Base-by-base conservation (phyloP, 441 rosid genomes). In the Kokia cookei region DNA sequence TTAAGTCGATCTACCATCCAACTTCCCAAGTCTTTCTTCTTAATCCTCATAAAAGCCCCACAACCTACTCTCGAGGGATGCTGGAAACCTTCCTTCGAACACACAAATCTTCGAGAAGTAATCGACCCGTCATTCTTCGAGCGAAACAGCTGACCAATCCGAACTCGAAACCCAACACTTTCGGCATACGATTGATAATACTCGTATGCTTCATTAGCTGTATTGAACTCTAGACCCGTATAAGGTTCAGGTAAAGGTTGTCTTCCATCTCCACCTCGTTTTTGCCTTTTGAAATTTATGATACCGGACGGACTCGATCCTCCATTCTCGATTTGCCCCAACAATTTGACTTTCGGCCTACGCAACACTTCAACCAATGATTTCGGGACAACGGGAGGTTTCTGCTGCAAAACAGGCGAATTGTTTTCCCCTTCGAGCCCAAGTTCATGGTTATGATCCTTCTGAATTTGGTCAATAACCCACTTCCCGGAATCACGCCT, bases 61-160 rank as follows among this genome's bases (percentile, higher is more conserved):
- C 98, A 92, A 0, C 98, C 98, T 42, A 92, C 85, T 74, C 97
- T 88, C 15, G 97, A 90, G 51, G 98, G 98, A 78, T 92, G 98
- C 79, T 92, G 93, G 82, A 91, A 91, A 55, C 98, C 97, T 83
- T 94, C 98, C 84, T 89, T 94, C 0, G 96, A 94, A 83, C 97
- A 94, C 24, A 94, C 98, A 80, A 94, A 94, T 78, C 92, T 85
- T 74, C 97, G 72, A 12, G 94, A 91, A 37, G 98, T 94, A 72
- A 94, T 84, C 3, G 93, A 91, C 3, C 97, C 97, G 69, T 91
- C 96, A 35, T 82, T 85, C 81, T 91, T 94, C 0, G 97, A 91
- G 43, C 94, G 94, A 76, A 94, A 94, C 85, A 92, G 73, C 82
- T 94, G 97, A 65, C 97, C 94, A 4, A 91, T 92, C 65, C 92